phyloP scores from a whole-genome alignment of 2,329 filamentous ascomycete species.

The Claviceps spartinae region DNA sequence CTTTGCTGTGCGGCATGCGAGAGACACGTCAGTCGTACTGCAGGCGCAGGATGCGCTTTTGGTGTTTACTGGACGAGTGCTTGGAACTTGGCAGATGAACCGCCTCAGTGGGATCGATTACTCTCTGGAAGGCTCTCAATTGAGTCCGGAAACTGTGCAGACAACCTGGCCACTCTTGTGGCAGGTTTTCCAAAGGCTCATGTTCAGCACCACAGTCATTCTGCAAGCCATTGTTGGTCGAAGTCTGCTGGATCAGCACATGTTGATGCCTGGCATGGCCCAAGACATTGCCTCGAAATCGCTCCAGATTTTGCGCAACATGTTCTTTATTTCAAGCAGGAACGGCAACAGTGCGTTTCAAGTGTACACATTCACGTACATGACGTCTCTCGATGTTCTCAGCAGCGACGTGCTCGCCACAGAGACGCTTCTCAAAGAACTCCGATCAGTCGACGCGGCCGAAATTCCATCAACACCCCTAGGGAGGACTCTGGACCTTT shows the following conservation, averaged over 20 bases:
- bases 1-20: slow-evolving; percentile 46
- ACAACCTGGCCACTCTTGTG: slow-evolving; percentile 59
- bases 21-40: slow-evolving; percentile 31
- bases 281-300: slow-evolving; percentile 56
- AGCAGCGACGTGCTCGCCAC: slow-evolving; percentile 54
- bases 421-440: slow-evolving; percentile 52
- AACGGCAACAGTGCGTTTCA: slow-evolving; percentile 64
- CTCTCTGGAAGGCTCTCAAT: slow-evolving; percentile 46
- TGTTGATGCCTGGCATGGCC: slow-evolving; percentile 33
- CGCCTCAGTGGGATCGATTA: slow-evolving; percentile 61
- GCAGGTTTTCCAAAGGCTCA: slow-evolving; percentile 58
- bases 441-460: slow-evolving; percentile 31
- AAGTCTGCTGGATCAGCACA: slow-evolving; percentile 35
- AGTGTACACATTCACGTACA: slow-evolving; percentile 71
- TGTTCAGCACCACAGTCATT: slow-evolving; percentile 64
- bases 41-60: slow-evolving; percentile 46
- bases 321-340: slow-evolving; percentile 70
- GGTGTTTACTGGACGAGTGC: slow-evolving; percentile 50
- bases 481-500: slow-evolving; percentile 65
- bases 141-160: slow-evolving; percentile 52
- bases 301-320: slow-evolving; percentile 58
- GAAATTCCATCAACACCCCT: slow-evolving; percentile 24
- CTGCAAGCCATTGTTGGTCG: slow-evolving; percentile 63
- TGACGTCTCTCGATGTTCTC: slow-evolving; percentile 71
- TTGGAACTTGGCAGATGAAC: slow-evolving; percentile 61